Conservation (phyloP, 768 basidiomycete species). For the Zangia roseola region DNA sequence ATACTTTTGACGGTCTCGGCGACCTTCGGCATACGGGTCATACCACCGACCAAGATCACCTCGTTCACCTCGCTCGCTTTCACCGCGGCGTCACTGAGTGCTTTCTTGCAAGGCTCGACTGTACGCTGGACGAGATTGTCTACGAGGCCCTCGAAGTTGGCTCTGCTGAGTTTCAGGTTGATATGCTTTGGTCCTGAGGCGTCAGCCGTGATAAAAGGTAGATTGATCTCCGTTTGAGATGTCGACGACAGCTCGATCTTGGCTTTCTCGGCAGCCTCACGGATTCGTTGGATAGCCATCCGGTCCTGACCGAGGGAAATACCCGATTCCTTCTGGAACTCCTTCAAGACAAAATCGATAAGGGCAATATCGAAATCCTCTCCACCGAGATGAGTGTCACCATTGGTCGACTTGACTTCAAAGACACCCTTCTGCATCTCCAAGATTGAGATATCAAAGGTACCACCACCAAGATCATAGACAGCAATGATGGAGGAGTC, state of each 20-base stretch:
- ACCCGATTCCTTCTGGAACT: constrained; percentile 94
- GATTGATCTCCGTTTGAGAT: constrained; percentile 92
- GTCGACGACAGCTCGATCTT: constrained; percentile 98
- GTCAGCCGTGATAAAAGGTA: constrained; percentile 98
- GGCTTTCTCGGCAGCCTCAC: constrained; percentile 99
- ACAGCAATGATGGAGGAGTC: constrained; percentile 91
- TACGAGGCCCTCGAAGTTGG: constrained; percentile 89
- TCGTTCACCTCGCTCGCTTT: constrained; percentile 93
- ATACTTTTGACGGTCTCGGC: constrained; percentile 82
- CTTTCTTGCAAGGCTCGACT: constrained; percentile 96
- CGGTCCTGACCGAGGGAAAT: constrained; percentile 80
- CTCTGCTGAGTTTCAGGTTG: constrained; percentile 84
- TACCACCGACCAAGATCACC: constrained; percentile 97
- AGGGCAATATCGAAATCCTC: constrained; percentile 96
- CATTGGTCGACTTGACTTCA: constrained; percentile 99
- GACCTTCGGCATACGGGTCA: constrained; percentile 97
- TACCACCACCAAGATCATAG: constrained; percentile 97
- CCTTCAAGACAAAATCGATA: constrained; percentile 78
- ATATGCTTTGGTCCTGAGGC: constrained; percentile 96
- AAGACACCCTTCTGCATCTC: constrained; percentile 99
- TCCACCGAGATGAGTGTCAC: constrained; percentile 96
- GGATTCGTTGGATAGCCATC: constrained; percentile 98
- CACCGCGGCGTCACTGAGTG: constrained; percentile 87
- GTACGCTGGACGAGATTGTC: constrained; percentile 82
- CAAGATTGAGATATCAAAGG: constrained; percentile 98